phyloP scores from a whole-genome alignment of 2,329 filamentous ascomycete species.

The Bipolaris bicolor region DNA sequence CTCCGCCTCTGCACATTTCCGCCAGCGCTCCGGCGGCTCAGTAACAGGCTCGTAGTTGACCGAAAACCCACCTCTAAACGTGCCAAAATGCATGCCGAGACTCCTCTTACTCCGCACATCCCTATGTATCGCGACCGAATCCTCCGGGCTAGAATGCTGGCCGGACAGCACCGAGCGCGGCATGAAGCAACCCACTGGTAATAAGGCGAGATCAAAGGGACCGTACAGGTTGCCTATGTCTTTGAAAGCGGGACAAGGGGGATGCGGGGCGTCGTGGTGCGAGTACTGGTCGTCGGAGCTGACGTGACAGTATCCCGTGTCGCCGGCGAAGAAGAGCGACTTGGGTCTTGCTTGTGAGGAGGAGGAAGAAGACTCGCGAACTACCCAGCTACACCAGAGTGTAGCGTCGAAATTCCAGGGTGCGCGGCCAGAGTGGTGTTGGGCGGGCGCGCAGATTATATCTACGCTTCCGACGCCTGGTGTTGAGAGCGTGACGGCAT shows the following conservation, averaged over 20 bases:
- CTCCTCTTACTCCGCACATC: slow-evolving; percentile 56
- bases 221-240: slow-evolving; percentile 56
- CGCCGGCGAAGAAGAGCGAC: slow-evolving; percentile 56
- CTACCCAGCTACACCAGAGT: slow-evolving; percentile 58
- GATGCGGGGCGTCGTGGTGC: slow-evolving; percentile 44
- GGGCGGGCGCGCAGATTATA: slow-evolving; percentile 55
- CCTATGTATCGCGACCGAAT: slow-evolving; percentile 56
- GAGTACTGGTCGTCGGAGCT: slow-evolving; percentile 37
- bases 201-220: slow-evolving; percentile 57
- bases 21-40: slow-evolving; percentile 56
- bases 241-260: slow-evolving; percentile 56
- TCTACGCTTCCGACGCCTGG: slow-evolving; percentile 47
- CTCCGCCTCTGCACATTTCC: slow-evolving; percentile 52
- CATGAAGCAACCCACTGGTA: slow-evolving; percentile 58
- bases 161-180: slow-evolving; percentile 54
- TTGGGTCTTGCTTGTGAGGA: slow-evolving; percentile 25
- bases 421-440: slow-evolving; percentile 55
- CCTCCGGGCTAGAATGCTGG: slow-evolving; percentile 57
- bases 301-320: slow-evolving; percentile 56
- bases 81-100: slow-evolving; percentile 61
- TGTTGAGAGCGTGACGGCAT: slow-evolving; percentile 47
- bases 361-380: slow-evolving; percentile 37
- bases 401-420: slow-evolving; percentile 50
- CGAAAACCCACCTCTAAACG: slow-evolving; percentile 54
- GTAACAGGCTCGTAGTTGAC: slow-evolving; percentile 57